These are phyloP conservation scores for Mrakia gelida DNA, from an alignment of 768 basidiomycete genomes.

Conservation along the genomic window DNA sequence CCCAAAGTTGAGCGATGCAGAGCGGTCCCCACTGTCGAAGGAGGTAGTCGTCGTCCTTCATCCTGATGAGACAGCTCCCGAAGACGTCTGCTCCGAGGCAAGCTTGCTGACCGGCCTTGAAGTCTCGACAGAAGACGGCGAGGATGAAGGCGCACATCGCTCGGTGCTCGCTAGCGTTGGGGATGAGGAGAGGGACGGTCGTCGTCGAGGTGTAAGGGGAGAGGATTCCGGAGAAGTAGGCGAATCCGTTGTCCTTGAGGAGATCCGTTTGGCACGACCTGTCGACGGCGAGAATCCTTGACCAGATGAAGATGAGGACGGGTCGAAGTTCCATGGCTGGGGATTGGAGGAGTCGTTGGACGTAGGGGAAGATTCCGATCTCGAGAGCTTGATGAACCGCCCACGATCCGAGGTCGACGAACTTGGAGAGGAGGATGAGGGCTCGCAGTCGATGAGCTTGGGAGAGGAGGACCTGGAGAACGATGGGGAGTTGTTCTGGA, in stretches of 20 bases:
- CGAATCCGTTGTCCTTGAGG: conserved; percentile 61
- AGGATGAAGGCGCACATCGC: conserved; percentile 99
- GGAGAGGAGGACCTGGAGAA: conserved; percentile 92
- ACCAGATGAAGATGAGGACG: conserved; percentile 98
- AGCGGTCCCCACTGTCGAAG: conserved; percentile 90
- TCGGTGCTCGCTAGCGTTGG: conserved; percentile 89
- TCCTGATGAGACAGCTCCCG: conserved; percentile 74
- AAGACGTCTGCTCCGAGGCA: conserved; percentile 67
- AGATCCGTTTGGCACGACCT: conserved; percentile 85
- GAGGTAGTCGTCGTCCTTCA: conserved; percentile 86
- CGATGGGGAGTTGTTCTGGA: conserved; percentile 94
- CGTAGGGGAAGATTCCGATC: conserved; percentile 98
- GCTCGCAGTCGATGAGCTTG: conserved; percentile 94
- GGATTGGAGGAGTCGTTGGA: conserved; percentile 90
- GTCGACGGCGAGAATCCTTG: conserved; percentile 94
- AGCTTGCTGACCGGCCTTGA: conserved; percentile 76
- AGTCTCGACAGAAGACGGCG: conserved; percentile 81
- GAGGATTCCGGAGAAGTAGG: conserved; percentile 47
- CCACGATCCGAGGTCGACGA: conserved; percentile 98
- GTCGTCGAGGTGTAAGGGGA: conserved; percentile 52
- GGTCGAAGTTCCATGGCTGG: conserved; percentile 93
- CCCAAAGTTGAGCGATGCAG: conserved; percentile 92
- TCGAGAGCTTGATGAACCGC: conserved; percentile 92
- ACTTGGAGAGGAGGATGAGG: conserved; percentile 90
- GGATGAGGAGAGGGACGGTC: conserved; percentile 54